Conservation (phyloP, 2,329 filamentous ascomycete genomes). For the Dissoconium aciculare region DNA sequence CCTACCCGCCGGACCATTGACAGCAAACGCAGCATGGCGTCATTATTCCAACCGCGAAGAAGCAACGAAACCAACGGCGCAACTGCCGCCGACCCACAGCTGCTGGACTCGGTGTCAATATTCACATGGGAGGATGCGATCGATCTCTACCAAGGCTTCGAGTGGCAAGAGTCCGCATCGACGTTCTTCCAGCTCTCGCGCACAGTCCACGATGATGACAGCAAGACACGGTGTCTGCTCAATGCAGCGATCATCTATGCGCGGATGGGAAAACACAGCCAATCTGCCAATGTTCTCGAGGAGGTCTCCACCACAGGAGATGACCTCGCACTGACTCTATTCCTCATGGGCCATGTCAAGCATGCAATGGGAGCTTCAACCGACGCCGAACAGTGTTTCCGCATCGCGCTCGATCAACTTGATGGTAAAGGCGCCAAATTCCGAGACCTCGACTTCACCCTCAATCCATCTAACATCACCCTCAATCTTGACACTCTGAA, state of each 20-base stretch:
- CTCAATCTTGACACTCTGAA: neutral
- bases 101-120: neutral
- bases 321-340: slow-evolving; percentile 14
- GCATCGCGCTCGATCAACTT: slow-evolving; percentile 8
- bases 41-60: neutral
- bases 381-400: slow-evolving; percentile 14
- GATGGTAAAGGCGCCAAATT: neutral
- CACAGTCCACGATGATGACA: slow-evolving; percentile 7
- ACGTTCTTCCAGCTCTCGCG: slow-evolving; percentile 15
- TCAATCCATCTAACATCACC: neutral
- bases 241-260: slow-evolving; percentile 20
- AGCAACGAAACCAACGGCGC: neutral
- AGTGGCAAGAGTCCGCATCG: slow-evolving; percentile 19
- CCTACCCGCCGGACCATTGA: too few species aligned
- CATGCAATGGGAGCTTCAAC: slow-evolving; percentile 14
- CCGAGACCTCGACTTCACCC: neutral
- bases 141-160: slow-evolving; percentile 20
- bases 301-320: slow-evolving; percentile 13
- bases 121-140: slow-evolving; percentile 21
- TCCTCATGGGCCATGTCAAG: slow-evolving; percentile 18
- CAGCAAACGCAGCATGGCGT: too few species aligned
- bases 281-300: slow-evolving; percentile 13
- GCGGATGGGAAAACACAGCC: slow-evolving; percentile 18
- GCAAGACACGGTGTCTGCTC: slow-evolving; percentile 14
- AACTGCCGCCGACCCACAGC: neutral